Evolutionary conservation across 1,284 basidiomycete species (phyloP).

Genomic region (Mycena sp.): DNA sequence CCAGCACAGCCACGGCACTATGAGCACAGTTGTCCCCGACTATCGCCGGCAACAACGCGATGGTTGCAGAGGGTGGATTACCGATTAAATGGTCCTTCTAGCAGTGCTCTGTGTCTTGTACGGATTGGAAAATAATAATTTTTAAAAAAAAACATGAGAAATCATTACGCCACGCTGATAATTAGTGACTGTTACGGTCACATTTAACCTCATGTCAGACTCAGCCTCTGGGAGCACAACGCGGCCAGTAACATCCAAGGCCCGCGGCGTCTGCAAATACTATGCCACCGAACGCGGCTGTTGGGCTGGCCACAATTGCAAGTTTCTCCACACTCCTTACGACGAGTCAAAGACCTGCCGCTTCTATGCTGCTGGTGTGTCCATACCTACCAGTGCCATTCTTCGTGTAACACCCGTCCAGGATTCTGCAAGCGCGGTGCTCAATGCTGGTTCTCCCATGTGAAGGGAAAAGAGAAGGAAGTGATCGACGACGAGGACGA

Average conservation of each 20-base stretch:
- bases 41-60: too few relatives aligned
- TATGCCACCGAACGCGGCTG: constrained; percentile 70
- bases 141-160: too few relatives aligned
- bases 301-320: constrained; percentile 71
- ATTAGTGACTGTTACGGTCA: too few relatives aligned
- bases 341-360: constrained; percentile 75
- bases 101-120: too few relatives aligned
- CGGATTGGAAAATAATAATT: too few relatives aligned
- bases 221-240: neutral
- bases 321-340: constrained; percentile 79
- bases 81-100: too few relatives aligned
- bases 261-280: constrained; percentile 72
- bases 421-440: constrained; percentile 72
- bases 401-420: constrained; percentile 41
- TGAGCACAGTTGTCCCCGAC: too few relatives aligned
- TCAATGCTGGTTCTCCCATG: constrained; percentile 78
- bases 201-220: neutral
- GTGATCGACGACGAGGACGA: constrained; percentile 50
- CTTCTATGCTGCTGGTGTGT: constrained; percentile 66
- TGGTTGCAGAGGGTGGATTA: too few relatives aligned
- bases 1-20: neutral
- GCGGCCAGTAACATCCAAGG: constrained; percentile 68
- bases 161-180: too few relatives aligned
- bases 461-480: constrained; percentile 35
- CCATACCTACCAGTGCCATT: neutral